These are phyloP conservation scores for Lactarius indigo DNA, from an alignment of 768 basidiomycete species.

Conservation along the genomic window DNA sequence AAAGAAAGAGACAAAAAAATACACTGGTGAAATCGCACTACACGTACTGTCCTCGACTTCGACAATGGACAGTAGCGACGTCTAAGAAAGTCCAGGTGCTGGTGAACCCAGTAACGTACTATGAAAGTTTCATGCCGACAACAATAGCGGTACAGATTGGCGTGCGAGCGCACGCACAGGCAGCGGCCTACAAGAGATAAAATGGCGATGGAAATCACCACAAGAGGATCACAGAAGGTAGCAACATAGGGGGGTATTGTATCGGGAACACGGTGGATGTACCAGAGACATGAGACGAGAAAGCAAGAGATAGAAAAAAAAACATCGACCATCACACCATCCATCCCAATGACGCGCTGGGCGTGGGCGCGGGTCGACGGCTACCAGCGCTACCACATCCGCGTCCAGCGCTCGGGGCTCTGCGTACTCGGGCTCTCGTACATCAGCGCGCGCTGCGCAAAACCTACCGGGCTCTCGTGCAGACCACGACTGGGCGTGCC, in stretches of 20 bases:
- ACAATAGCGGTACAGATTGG: conserved; percentile 21
- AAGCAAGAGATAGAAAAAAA: not conserved
- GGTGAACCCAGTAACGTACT: not conserved
- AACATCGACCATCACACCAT: not conserved
- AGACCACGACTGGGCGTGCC: conserved; percentile 22
- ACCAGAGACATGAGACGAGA: not conserved
- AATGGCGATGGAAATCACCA: not conserved
- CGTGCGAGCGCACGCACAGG: conserved; percentile 1
- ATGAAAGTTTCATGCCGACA: conserved; percentile 4
- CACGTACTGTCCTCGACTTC: not conserved
- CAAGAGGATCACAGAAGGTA: not conserved
- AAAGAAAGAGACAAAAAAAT: not conserved
- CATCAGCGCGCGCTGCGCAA: conserved; percentile 53
- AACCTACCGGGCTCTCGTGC: conserved; percentile 66
- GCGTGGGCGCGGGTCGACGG: not conserved
- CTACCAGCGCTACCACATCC: conserved; percentile 27
- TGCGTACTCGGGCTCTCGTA: conserved; percentile 71
- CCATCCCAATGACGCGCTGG: not conserved
- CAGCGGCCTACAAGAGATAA: not conserved
- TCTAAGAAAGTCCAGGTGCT: not conserved
- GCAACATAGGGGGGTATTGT: not conserved
- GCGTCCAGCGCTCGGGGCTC: conserved; percentile 52
- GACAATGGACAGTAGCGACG: not conserved
- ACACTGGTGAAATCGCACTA: conserved; percentile 11
- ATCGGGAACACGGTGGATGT: not conserved